Base-by-base conservation (phyloP, 1,284 basidiomycete genomes). In the Stygiomarasmius scandens region DNA sequence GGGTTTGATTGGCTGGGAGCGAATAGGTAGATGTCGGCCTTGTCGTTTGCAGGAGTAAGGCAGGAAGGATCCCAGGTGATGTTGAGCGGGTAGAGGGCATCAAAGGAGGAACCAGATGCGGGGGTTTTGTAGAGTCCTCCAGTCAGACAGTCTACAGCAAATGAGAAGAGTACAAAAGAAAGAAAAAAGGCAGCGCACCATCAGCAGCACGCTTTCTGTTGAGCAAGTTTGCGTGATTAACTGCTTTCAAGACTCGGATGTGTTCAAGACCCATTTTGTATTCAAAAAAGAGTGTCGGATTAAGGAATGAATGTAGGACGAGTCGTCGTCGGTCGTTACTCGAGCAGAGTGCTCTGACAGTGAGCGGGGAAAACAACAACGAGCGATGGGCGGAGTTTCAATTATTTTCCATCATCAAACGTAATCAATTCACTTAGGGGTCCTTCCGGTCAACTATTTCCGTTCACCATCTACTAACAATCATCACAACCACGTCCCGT, bases 21-120 rank as follows among this genome's bases (percentile, higher is more conserved):
- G 68, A 85, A 86, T 53, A 95, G 82, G 69, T 89, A 89, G 63
- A 95, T 86, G 74, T 94, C 90, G 66, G 90, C 76, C 9, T 71
- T 70, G 29, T 72, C 61, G 54, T 71, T 71, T 45, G 72, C 52
- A 52, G 50, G 53, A 11, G 52, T 51, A 12, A 88, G 64, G 69
- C 86, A 86, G 49, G 83, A 75, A 0, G 82, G 76, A 70, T 93
- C 83, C 93, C 93, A 95, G 51, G 82, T 74, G 66, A 95, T 84
- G 47, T 80, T 81, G 64, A 93, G 67, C 0, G 83, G 74, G 22
- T 81, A 66, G 12, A 52, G 43, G 20, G 53, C 44, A 41, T 54
- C 75, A 73, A 34, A 75, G 74, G 52, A 79, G 71, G 61, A 89
- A 22, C 77, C 75, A 2, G 75, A 67, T 14, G 77, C 76, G 4